Evolutionary conservation across 352 stramenopile species (phyloP), one percentile per base, ranked within the genome.

Genomic region (Globisporangium iwayamae): DNA sequence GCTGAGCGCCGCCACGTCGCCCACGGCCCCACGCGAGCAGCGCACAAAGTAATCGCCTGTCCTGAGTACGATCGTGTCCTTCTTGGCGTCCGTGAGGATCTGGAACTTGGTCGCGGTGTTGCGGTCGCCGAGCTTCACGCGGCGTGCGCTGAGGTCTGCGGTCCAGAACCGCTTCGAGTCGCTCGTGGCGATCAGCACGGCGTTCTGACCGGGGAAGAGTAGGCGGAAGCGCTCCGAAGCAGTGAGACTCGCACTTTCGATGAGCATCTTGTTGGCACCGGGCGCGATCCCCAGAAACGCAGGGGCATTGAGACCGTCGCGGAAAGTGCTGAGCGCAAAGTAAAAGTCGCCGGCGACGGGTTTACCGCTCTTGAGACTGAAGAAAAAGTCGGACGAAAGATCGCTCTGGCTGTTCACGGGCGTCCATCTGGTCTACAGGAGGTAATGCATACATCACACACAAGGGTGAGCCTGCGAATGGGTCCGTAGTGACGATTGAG

Each of bases 261-360:
- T 53, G 47, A 53, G 47, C 11, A 7, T 53, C 47, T 30, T 32
- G 22, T 20, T 53, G 47, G 47, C 28, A 4, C 47, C 47, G 10
- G 20, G 11, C 10, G 47, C 47, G 47, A 34, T 14, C 20, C n/a
- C 47, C 47, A 53, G 47, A 3, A 32, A 53, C n/a, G 47, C 47
- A 4, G 22, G 47, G 2, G 47, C 22, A 22, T 53, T 11, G 47
- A 53, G 47, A n/a, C 47, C 47, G 22, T 53, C 47, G 9, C 47
- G 47, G 22, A 53, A 53, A 20, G 10, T 53, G 47, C 47, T 53
- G 10, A 53, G 47, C 47, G 47, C 47, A 53, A 53, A 53, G 47
- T 53, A 53, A 25, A 53, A 53, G 22, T 53, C 47, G 11, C 47
- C 47, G 0, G 47, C 11, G 20, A 53, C 47, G 47, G 47, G 47